Base-by-base conservation (phyloP, 192 early-diverging fungal species). In the Chytriomyces hyalinus region DNA sequence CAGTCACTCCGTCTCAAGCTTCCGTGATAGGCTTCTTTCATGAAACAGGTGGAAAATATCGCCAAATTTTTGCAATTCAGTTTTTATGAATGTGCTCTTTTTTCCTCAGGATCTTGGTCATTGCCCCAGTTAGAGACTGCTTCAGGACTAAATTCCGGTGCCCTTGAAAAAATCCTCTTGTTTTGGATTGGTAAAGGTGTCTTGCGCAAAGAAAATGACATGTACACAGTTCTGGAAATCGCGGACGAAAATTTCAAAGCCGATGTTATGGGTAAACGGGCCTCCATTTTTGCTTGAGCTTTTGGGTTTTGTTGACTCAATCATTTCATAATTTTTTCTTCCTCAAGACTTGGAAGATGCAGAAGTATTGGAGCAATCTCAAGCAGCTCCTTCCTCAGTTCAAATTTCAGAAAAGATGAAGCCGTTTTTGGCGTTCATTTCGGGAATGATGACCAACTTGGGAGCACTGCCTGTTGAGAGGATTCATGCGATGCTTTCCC, bases 401-500 rank as follows among this genome's bases (percentile, higher is more conserved):
- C 36, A 36, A 36, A 36, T 36, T 36, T 15, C 17, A 24, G 70
- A 71, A 59, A 17, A 48, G 17, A 57, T 71, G 70, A 71, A 71
- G 44, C 47, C 50, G 13, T 71, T 59, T 36, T 57, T 57, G 49
- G 81, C 85, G 61, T 90, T 84, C 59, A 80, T 90, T 43, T 81
- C 82, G 17, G 87, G 82, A 17, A 88, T 90, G 82, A 79, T 90
- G 22, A 87, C 86, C 44, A 90, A 88, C 70, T 81, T 90, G 59
- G 88, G 88, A 0, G 80, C 86, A 3, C 65, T 87, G 49, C 83
- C 88, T 6, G 78, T 90, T 45, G 87, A 87, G 66, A 75, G 87
- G 13, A 87, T 90, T 26, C 82, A 81, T 36, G 62, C 78, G 28
- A 88, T 88, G 87, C 79, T 90, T 36, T 66, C 71, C 5, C 84